A percentile compares a stretch with the other conserved stretches of the same genome.
These are phyloP conservation scores for Eucalyptus albens DNA, from an alignment of 345 rosid genomes.

Conservation along the genomic window DNA sequence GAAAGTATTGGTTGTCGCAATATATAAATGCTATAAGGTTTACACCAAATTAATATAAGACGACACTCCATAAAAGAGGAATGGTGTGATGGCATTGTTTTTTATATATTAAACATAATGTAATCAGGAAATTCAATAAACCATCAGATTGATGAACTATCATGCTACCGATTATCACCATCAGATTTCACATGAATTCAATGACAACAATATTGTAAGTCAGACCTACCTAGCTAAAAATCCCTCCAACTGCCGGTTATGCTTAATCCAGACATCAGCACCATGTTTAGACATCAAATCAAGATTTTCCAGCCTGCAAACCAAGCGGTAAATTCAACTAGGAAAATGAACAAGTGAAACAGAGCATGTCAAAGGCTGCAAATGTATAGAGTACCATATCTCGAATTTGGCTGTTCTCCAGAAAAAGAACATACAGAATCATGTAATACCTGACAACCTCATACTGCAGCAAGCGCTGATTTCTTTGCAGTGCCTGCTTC, in stretches of 20 bases:
- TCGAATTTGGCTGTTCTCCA: neutral
- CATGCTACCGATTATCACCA: neutral
- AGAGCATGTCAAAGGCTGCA: neutral
- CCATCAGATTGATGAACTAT: neutral
- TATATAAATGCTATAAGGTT: neutral
- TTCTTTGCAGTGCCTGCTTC: constrained; percentile 75
- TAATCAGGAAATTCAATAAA: neutral
- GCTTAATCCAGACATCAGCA: constrained; percentile 76
- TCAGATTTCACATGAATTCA: neutral
- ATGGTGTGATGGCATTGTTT: neutral
- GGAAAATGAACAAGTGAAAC: neutral
- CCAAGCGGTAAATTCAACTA: neutral
- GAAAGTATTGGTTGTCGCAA: neutral
- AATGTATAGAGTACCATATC: neutral
- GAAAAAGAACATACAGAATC: neutral
- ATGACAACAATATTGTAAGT: neutral
- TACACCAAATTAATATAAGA: neutral
- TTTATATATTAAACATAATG: neutral
- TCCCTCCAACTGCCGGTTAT: constrained; percentile 59
- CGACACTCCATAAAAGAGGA: neutral
- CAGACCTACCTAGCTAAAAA: constrained; percentile 50
- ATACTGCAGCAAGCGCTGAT: constrained; percentile 76
- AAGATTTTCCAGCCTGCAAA: constrained; percentile 77
- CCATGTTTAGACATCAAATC: constrained; percentile 78
- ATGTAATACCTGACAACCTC: constrained; percentile 53